Conservation (phyloP, 306 rosid species). For the Alnus rubra region DNA sequence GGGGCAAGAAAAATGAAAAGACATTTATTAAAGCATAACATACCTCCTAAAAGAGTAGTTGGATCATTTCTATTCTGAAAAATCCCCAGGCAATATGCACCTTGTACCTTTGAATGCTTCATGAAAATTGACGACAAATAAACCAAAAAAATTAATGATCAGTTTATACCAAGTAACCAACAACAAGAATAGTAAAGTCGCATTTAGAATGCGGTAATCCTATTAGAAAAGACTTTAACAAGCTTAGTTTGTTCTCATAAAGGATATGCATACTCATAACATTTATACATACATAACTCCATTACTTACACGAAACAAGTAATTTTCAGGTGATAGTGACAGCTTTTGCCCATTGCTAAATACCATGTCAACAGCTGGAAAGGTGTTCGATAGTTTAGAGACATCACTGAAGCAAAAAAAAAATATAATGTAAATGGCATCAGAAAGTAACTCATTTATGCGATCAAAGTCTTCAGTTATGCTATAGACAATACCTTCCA, state of each 20-base stretch:
- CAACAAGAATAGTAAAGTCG: conserved; percentile 15
- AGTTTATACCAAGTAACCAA: conserved; percentile 23
- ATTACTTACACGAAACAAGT: conserved; percentile 78
- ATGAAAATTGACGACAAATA: conserved; percentile 31
- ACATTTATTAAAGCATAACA: conserved; percentile 10
- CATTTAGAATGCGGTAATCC: neutral
- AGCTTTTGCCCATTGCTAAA: conserved; percentile 75
- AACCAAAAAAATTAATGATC: conserved; percentile 24
- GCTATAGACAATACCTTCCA: conserved; percentile 58
- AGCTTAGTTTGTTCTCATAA: neutral
- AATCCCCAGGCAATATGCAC: conserved; percentile 94
- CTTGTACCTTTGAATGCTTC: conserved; percentile 86
- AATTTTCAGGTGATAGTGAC: conserved; percentile 88
- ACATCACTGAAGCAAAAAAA: conserved; percentile 57
- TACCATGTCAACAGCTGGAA: conserved; percentile 91
- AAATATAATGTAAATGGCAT: conserved; percentile 32
- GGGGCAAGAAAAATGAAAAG: neutral
- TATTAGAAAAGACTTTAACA: neutral
- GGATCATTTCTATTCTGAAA: conserved; percentile 84
- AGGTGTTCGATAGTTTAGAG: conserved; percentile 57
- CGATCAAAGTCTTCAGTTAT: conserved; percentile 21
- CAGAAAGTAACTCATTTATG: conserved; percentile 9
- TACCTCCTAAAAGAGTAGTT: conserved; percentile 98
- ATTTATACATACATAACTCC: neutral
- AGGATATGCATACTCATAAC: neutral